phyloP scores from a whole-genome alignment of 2,329 filamentous ascomycete genomes.

The Pyrenochaeta sp. region DNA sequence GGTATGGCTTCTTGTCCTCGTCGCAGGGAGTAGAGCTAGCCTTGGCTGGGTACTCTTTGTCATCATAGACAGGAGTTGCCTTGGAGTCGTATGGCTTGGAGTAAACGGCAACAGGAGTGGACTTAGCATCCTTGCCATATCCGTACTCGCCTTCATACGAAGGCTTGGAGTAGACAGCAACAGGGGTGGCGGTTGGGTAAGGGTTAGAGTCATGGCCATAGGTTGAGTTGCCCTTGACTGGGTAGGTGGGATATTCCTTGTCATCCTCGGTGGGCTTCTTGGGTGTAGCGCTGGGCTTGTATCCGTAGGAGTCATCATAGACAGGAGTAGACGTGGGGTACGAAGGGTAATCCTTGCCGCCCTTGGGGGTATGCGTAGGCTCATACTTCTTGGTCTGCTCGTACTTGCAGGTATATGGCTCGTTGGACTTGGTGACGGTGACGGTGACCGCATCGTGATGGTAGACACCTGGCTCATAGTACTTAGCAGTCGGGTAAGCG shows the following conservation, averaged over 20 bases:
- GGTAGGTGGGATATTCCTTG: conserved; percentile 11
- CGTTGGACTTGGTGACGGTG: conserved; percentile 40
- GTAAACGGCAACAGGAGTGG: conserved; percentile 6
- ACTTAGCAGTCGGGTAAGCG: conserved; percentile 32
- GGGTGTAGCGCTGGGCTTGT: conserved; percentile 15
- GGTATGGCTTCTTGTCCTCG: conserved; percentile 10
- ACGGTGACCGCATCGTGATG: conserved; percentile 36
- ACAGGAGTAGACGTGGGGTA: conserved; percentile 13
- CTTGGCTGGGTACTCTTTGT: conserved; percentile 6
- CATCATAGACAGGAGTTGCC: conserved; percentile 6
- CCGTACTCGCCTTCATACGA: conserved; percentile 3
- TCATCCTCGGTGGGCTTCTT: conserved; percentile 11
- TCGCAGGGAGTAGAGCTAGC: conserved; percentile 19
- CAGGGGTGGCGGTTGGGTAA: conserved; percentile 5
- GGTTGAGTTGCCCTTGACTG: conserved; percentile 1
- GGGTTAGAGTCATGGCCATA: conserved; percentile 3
- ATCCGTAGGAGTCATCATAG: conserved; percentile 12
- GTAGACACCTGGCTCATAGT: conserved; percentile 37
- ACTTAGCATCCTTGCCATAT: conserved; percentile 1
- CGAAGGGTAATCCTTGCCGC: conserved; percentile 8
- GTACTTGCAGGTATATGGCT: conserved; percentile 40
- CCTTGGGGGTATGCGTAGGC: conserved; percentile 5
- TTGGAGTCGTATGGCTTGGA: conserved; percentile 1
- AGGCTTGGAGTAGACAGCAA: conserved; percentile 7
- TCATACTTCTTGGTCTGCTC: conserved; percentile 29